phyloP scores from a whole-genome alignment of 805 yeast genomes.

The Spathaspora girioi region DNA sequence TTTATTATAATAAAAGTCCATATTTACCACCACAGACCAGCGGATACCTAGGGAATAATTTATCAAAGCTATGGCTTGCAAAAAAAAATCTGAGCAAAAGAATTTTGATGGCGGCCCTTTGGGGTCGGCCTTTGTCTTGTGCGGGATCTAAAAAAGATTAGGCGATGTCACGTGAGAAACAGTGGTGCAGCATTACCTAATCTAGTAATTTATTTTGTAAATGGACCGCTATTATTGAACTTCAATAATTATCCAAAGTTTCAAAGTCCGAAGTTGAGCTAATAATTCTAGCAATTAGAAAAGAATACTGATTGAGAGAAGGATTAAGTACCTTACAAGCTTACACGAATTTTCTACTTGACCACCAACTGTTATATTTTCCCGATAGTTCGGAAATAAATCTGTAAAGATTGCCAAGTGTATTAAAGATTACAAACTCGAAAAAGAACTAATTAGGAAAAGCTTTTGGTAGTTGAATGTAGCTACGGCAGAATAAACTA shows the following conservation, averaged over 20 bases:
- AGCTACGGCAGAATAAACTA: too few relatives aligned
- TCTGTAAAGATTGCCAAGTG: too few relatives aligned
- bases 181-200: neutral
- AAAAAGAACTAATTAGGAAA: too few relatives aligned
- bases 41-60: neutral
- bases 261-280: neutral
- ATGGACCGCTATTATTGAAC: neutral
- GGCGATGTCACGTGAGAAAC: neutral
- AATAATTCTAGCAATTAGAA: too few relatives aligned
- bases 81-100: neutral
- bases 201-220: neutral
- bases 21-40: constrained; percentile 7
- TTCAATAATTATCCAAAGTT: too few relatives aligned
- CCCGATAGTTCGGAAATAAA: too few relatives aligned
- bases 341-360: too few relatives aligned
- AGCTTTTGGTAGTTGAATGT: too few relatives aligned
- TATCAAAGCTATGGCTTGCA: neutral
- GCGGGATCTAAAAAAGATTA: neutral
- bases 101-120: neutral
- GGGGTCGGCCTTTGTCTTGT: neutral
- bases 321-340: too few relatives aligned
- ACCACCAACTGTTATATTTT: too few relatives aligned
- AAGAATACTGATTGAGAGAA: too few relatives aligned
- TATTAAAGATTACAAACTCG: too few relatives aligned
- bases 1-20: constrained; percentile 35